A percentile compares a stretch with the other conserved stretches of the same genome.
These are phyloP conservation scores for Pseudoscleropodium purum DNA, from an alignment of 225 moss, liverwort and hornwort species.

Conservation along the genomic window DNA sequence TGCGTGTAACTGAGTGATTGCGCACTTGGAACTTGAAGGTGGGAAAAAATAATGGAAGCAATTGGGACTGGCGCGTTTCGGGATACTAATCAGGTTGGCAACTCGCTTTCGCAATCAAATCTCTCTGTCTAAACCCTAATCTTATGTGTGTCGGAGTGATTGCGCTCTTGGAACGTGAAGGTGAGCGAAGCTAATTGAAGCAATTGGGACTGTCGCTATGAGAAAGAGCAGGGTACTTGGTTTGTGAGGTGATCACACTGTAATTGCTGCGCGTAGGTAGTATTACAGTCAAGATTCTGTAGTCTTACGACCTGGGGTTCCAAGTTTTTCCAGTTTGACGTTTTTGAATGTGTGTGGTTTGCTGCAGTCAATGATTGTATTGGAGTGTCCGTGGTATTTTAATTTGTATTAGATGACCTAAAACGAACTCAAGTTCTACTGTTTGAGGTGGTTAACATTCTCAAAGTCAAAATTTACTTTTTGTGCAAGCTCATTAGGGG, in stretches of 20 bases:
- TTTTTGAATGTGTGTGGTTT: not conserved
- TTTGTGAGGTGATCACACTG: not conserved
- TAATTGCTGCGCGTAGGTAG: not conserved
- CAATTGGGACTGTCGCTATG: not conserved
- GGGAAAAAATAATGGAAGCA: not conserved
- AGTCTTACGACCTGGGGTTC: not conserved
- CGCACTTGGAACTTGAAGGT: not conserved
- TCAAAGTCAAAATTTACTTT: not conserved
- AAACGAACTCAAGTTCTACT: not conserved
- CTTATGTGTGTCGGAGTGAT: not conserved
- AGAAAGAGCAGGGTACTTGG: not conserved
- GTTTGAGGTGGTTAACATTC: not conserved
- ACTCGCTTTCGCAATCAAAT: not conserved
- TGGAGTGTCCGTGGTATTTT: not conserved
- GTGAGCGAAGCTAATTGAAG: not conserved
- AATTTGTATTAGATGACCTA: not conserved
- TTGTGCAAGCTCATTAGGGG: not conserved
- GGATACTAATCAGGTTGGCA: constrained; percentile 23
- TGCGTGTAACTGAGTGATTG: not conserved
- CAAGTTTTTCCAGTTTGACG: not conserved
- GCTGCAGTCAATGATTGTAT: not conserved
- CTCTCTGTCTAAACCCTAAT: not conserved
- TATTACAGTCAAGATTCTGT: not conserved
- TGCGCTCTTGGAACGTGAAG: not conserved
- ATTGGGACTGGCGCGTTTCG: not conserved